phyloP scores from a whole-genome alignment of 106 monocot genomes.

The Triglochin maritima region DNA sequence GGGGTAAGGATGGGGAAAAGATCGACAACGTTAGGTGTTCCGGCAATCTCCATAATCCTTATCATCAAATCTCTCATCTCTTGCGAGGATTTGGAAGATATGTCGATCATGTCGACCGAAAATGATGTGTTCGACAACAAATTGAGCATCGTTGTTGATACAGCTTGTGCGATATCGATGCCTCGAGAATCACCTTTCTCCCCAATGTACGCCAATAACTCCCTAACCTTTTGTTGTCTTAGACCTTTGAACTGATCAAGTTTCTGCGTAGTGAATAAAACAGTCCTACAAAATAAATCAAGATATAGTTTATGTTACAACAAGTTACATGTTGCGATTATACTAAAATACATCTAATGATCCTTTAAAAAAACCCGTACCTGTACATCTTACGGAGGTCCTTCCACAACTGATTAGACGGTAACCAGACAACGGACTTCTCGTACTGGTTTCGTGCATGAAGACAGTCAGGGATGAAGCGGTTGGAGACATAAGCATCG shows the following conservation, averaged over 20 bases:
- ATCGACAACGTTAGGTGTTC: conserved; percentile 26
- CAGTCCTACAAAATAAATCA: no score
- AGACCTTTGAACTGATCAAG: conserved; percentile 10
- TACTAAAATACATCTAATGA: no score
- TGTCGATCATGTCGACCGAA: conserved; percentile 7
- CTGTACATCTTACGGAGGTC: conserved; percentile 18
- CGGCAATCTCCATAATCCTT: conserved; percentile 7
- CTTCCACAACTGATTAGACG: conserved; percentile 15
- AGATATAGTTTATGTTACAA: no score
- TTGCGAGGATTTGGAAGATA: neutral
- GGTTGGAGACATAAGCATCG: conserved; percentile 16
- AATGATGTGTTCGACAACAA: conserved; percentile 8
- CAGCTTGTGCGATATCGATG: conserved; percentile 16
- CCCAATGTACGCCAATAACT: conserved; percentile 12
- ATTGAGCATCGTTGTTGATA: conserved; percentile 7
- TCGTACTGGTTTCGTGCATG: conserved; percentile 10
- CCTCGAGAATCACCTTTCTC: neutral
- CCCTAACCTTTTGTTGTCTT: conserved; percentile 13
- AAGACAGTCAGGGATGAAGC: conserved; percentile 1
- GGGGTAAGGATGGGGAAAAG: conserved; percentile 22
- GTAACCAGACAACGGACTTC: conserved; percentile 8
- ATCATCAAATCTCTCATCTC: conserved; percentile 15
- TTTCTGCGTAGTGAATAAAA: conserved; percentile 8
- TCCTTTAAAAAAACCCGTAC: conserved; percentile 3
- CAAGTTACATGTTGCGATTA: no score